Evolutionary conservation across 805 yeast genomes (phyloP), one percentile per base, ranked within the genome.

Genomic region (Suhomyces pyralidae): DNA sequence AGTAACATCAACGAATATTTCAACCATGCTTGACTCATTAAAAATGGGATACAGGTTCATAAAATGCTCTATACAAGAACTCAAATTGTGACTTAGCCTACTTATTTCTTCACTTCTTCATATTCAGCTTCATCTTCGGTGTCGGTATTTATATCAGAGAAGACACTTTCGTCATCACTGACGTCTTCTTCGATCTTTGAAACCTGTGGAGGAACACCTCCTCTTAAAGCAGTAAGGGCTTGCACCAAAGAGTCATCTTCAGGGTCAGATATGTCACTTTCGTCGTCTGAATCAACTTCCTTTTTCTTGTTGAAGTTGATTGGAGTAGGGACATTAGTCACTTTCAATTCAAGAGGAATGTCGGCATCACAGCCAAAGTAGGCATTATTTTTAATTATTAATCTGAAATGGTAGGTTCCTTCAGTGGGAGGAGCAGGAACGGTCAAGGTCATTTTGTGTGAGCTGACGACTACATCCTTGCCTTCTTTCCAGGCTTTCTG

Each of bases 361-460:
- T 86, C 90, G 22, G 90, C 66, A 65, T 93, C 97, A 17, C 82
- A 71, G 5, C 97, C 96, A 66, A 89, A 90, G 67, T 90, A 92
- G 45, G 88, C 84, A 50, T 88, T 80, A 51, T 88, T 85, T 63
- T 84, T 83, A 63, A 93, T 68, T 22, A 84, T 71, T 15, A 92
- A 74, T 70, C 91, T 81, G 76, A 89, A 89, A 58, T 82, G 84
- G 63, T 72, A 82, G 42, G 71, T 74, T 43, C 96, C 96, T 15
- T 73, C 72, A 51, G 78, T 78, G 17, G 79, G 79, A n/a, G 98
- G 97, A 14, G 96, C 83, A 45, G 96, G 91, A 47, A 83, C 78
- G 7, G 85, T 69, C 47, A 92, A 67, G 59, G 86, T 89, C 52
- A 92, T 76, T 65, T 88, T 90, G 63, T 89, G 85, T 1, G 93